These are phyloP conservation scores for Ichthyophonus hoferi DNA, from an alignment of 208 protist genomes.

Conservation along the genomic window DNA sequence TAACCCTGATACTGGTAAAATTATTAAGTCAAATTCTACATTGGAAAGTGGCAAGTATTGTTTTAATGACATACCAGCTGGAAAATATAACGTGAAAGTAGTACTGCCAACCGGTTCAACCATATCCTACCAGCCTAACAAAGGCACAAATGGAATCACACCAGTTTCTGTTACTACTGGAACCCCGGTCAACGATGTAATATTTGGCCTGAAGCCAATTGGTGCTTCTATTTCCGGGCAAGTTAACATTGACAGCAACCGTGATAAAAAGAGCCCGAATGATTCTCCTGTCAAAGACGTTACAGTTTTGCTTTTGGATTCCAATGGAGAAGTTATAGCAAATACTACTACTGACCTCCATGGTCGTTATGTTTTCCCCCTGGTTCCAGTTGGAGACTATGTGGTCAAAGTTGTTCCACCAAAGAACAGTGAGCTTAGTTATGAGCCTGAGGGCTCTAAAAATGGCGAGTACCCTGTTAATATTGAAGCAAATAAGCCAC, in stretches of 20 bases:
- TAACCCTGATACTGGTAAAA: background rate
- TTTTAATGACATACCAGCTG: background rate
- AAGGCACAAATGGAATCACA: background rate
- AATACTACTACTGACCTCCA: background rate
- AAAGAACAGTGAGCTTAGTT: background rate
- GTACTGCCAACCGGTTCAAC: background rate
- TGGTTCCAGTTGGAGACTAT: background rate
- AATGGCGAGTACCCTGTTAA: background rate
- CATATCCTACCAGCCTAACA: background rate
- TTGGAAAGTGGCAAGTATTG: background rate
- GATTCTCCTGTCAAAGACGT: background rate
- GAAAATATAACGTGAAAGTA: background rate
- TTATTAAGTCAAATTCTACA: background rate
- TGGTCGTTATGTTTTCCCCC: background rate
- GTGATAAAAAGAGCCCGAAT: background rate
- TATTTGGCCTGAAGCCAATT: background rate
- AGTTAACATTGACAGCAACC: background rate
- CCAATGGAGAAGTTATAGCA: background rate
- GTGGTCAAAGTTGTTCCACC: background rate
- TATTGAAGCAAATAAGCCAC: background rate
- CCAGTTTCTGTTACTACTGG: background rate
- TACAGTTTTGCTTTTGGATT: background rate
- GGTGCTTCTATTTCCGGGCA: background rate
- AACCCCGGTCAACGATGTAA: background rate
- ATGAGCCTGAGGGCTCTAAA: background rate